Conservation (phyloP, 805 yeast genomes). For the Pichia membranifaciens region DNA sequence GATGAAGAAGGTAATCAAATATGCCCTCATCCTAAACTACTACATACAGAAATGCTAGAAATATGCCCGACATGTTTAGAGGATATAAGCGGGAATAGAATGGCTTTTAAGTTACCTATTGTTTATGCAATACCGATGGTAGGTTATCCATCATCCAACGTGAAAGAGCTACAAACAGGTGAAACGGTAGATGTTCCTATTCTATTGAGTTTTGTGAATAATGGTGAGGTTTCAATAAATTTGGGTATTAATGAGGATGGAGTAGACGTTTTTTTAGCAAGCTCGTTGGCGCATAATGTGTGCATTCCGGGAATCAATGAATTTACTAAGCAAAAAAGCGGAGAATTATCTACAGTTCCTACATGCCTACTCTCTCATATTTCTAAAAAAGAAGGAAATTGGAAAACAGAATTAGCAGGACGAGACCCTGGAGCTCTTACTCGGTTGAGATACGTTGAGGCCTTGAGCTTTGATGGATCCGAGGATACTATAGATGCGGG, state of each 20-base stretch:
- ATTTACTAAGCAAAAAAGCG: too few species aligned
- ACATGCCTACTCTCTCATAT: slow-evolving; percentile 23
- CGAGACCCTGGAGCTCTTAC: background rate
- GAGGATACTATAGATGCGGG: slow-evolving; percentile 1
- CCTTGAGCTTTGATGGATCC: background rate
- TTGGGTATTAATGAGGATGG: slow-evolving; percentile 10
- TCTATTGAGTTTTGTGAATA: slow-evolving; percentile 17
- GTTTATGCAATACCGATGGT: slow-evolving; percentile 6
- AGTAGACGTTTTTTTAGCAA: too few species aligned
- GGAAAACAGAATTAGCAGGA: slow-evolving; percentile 14
- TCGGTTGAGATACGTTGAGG: background rate
- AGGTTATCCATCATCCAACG: background rate
- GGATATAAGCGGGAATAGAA: background rate
- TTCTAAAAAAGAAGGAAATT: slow-evolving; percentile 16
- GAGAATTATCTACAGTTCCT: slow-evolving; percentile 21
- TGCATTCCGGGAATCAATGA: too few species aligned
- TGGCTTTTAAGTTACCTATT: background rate
- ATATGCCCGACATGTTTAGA: slow-evolving; percentile 5
- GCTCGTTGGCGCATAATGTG: too few species aligned
- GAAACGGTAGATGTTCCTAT: background rate
- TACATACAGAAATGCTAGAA: slow-evolving; percentile 18
- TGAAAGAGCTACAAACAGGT: background rate
- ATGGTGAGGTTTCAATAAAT: slow-evolving; percentile 5
- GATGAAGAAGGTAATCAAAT: slow-evolving; percentile 5
- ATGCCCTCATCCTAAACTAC: slow-evolving; percentile 19